Percentiles rank a stretch among this genome's conserved stretches.
Evolutionary conservation across 2,329 filamentous ascomycete genomes (phyloP).

Genomic region (Ophiostoma quercus): DNA sequence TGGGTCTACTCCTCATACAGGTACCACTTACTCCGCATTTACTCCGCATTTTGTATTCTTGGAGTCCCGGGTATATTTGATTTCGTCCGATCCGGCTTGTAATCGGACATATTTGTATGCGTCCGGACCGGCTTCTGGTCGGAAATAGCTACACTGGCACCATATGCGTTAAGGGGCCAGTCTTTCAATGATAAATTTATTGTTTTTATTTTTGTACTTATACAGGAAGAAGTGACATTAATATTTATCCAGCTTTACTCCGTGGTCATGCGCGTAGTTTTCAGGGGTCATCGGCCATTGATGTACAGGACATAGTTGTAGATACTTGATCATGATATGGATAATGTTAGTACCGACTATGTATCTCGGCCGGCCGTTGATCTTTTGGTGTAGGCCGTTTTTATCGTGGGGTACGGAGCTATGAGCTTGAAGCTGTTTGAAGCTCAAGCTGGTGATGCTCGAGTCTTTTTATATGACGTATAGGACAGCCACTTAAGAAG

Average conservation of each 20-base stretch:
- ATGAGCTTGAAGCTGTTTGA: not conserved
- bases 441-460: not conserved
- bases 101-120: not conserved
- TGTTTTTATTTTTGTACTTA: not conserved
- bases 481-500: not conserved
- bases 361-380: not conserved
- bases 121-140: not conserved
- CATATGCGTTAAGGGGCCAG: not conserved
- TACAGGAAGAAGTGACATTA: not conserved
- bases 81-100: not conserved
- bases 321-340: not conserved
- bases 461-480: not conserved
- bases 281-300: not conserved
- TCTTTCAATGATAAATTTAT: not conserved
- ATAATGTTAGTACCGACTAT: not conserved
- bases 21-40: not conserved
- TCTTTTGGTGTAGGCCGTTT: not conserved
- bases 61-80: not conserved
- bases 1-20: not conserved
- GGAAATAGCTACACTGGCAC: not conserved
- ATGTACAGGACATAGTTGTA: not conserved
- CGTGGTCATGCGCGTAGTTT: not conserved
- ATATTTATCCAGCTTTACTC: not conserved
- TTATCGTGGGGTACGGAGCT: not conserved
- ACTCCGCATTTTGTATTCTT: slow-evolving; percentile 1